These are phyloP conservation scores for Carex littledalei DNA, from an alignment of 176 grass and related monocot species.

Conservation along the genomic window DNA sequence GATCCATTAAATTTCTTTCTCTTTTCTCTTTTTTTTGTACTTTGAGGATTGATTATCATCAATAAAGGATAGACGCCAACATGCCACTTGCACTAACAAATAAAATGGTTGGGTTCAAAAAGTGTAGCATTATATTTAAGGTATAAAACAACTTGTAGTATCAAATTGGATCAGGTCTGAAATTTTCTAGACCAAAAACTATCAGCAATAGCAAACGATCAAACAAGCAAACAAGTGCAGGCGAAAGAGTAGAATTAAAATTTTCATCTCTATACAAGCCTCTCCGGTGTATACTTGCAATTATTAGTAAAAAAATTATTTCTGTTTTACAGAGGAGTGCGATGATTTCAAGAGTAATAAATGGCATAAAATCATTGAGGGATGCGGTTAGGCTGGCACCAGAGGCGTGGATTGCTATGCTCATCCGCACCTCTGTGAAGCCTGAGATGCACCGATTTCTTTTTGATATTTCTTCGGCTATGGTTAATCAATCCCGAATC, in stretches of 20 bases:
- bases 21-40: neutral
- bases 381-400: conserved; percentile 63
- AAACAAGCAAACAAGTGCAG: neutral
- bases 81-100: neutral
- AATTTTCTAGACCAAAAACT: neutral
- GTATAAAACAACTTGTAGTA: neutral
- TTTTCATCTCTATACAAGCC: neutral
- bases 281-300: neutral
- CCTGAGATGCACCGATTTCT: conserved; percentile 60
- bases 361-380: conserved; percentile 49
- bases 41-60: conserved; percentile 9
- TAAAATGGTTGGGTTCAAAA: neutral
- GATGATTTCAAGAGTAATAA: conserved; percentile 55
- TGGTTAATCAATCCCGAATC: conserved; percentile 44
- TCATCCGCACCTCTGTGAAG: conserved; percentile 54
- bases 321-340: conserved; percentile 55
- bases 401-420: conserved; percentile 68
- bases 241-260: neutral
- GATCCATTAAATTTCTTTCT: neutral
- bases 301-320: neutral
- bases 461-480: conserved; percentile 49
- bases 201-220: neutral
- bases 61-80: neutral
- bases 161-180: neutral
- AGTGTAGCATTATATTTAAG: neutral